Percentiles rank a stretch among this genome's conserved stretches.
Conservation (phyloP, 2,329 filamentous ascomycete genomes). For the Beauveria sp. region DNA sequence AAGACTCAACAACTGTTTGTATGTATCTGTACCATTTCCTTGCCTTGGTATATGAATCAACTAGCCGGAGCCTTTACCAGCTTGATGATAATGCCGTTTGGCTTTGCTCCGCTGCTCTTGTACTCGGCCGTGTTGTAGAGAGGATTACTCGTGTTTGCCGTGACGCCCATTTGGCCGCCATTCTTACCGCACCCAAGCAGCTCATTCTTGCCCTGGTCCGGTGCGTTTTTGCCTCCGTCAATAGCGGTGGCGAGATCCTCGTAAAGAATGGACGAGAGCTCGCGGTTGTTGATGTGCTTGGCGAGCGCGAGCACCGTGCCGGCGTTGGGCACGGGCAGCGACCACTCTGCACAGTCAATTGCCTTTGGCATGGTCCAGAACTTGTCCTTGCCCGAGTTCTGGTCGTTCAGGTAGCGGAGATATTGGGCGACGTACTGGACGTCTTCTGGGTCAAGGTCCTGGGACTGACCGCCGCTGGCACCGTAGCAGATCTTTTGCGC, state of each 20-base stretch:
- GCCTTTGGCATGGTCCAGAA: slow-evolving; percentile 16
- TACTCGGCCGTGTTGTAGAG: slow-evolving; percentile 16
- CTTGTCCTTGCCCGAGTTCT: slow-evolving; percentile 7
- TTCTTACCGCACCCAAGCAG: slow-evolving; percentile 12
- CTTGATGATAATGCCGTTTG: slow-evolving; percentile 22
- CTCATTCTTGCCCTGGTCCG: slow-evolving; percentile 16
- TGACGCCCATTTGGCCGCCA: slow-evolving; percentile 18
- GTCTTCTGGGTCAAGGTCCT: slow-evolving; percentile 15
- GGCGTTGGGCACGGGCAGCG: slow-evolving; percentile 8
- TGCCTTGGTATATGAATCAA: background rate
- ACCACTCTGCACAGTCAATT: slow-evolving; percentile 20
- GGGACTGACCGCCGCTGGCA: slow-evolving; percentile 13
- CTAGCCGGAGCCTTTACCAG: slow-evolving; percentile 14
- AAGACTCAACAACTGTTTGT: too few species aligned
- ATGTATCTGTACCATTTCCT: too few species aligned
- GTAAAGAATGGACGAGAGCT: too few species aligned
- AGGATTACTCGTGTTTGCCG: slow-evolving; percentile 13
- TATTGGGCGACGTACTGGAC: slow-evolving; percentile 15
- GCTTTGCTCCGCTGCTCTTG: slow-evolving; percentile 15
- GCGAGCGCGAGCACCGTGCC: slow-evolving; percentile 17
- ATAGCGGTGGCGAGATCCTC: too few species aligned
- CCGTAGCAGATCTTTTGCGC: slow-evolving; percentile 16
- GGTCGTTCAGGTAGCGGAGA: slow-evolving; percentile 10
- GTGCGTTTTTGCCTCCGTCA: too few species aligned
- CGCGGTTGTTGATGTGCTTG: slow-evolving; percentile 18